phyloP scores from a whole-genome alignment of 805 yeast genomes.

The Candida orba region DNA sequence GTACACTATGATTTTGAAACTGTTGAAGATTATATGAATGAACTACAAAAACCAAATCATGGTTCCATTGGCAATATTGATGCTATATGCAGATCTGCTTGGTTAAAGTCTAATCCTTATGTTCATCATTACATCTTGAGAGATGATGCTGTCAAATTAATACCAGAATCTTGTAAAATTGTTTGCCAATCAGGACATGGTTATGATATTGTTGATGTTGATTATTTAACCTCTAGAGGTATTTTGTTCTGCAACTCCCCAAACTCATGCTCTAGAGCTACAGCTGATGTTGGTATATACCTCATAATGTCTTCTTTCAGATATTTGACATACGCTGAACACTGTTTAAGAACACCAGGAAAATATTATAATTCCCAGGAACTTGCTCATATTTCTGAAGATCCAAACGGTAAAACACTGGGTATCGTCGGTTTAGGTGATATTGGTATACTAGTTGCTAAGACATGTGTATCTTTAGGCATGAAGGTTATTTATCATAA shows the following conservation, averaged over 20 bases:
- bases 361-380: constrained; percentile 26
- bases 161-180: constrained; percentile 30
- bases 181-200: constrained; percentile 36
- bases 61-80: constrained; percentile 30
- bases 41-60: constrained; percentile 27
- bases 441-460: constrained; percentile 38
- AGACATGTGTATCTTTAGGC: constrained; percentile 35
- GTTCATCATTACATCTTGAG: constrained; percentile 30
- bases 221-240: constrained; percentile 26
- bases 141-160: constrained; percentile 25
- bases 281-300: constrained; percentile 33
- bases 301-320: constrained; percentile 29
- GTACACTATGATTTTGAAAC: constrained; percentile 28
- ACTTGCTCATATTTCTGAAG: constrained; percentile 29
- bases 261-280: constrained; percentile 31
- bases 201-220: constrained; percentile 32
- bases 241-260: constrained; percentile 34
- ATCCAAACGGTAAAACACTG: constrained; percentile 35
- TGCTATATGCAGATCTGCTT: constrained; percentile 32
- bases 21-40: constrained; percentile 29
- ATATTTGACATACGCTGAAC: constrained; percentile 31
- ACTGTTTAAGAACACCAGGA: constrained; percentile 29
- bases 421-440: constrained; percentile 44
- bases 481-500: constrained; percentile 38
- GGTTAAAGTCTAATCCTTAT: constrained; percentile 34